phyloP scores from a whole-genome alignment of 2,329 filamentous ascomycete genomes.

The Diplodia sapinea region DNA sequence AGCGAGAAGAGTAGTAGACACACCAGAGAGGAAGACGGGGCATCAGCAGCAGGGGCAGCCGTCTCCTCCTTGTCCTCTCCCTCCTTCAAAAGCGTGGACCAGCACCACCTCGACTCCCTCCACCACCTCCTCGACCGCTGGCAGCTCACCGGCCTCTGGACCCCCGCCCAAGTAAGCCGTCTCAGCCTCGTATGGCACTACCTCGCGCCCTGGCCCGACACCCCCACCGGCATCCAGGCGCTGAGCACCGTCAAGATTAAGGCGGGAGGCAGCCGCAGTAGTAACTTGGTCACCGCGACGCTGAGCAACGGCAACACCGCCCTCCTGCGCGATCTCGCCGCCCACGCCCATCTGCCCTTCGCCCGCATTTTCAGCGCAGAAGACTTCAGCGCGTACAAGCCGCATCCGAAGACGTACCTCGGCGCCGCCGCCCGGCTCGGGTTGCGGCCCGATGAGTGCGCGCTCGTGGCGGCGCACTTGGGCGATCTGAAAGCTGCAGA shows the following conservation, averaged over 20 bases:
- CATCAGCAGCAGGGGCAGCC: too few relatives aligned
- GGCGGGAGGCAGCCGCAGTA: too few relatives aligned
- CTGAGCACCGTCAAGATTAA: constrained; percentile 56
- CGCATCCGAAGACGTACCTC: constrained; percentile 68
- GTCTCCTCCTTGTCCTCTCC: too few relatives aligned
- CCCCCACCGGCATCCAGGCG: constrained; percentile 61
- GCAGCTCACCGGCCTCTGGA: constrained; percentile 65
- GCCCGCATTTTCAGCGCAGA: constrained; percentile 68
- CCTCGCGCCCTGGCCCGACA: constrained; percentile 72
- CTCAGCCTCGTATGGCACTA: constrained; percentile 72
- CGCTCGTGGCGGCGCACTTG: constrained; percentile 79
- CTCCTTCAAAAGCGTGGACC: constrained; percentile 71
- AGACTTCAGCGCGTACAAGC: constrained; percentile 78
- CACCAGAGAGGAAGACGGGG: too few relatives aligned
- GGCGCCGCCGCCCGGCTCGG: constrained; percentile 68
- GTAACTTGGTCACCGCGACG: constrained; percentile 67
- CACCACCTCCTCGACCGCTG: constrained; percentile 62
- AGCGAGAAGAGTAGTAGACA: constrained; percentile 36
- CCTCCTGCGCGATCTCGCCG: constrained; percentile 69
- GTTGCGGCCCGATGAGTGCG: constrained; percentile 65
- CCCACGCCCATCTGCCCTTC: constrained; percentile 66
- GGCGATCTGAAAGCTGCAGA: constrained; percentile 71
- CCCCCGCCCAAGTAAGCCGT: constrained; percentile 44
- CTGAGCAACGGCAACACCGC: constrained; percentile 76
- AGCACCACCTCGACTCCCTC: constrained; percentile 71